Base-by-base conservation (phyloP, 1,139 yeast species). In the Candida pseudoviswanathii region DNA sequence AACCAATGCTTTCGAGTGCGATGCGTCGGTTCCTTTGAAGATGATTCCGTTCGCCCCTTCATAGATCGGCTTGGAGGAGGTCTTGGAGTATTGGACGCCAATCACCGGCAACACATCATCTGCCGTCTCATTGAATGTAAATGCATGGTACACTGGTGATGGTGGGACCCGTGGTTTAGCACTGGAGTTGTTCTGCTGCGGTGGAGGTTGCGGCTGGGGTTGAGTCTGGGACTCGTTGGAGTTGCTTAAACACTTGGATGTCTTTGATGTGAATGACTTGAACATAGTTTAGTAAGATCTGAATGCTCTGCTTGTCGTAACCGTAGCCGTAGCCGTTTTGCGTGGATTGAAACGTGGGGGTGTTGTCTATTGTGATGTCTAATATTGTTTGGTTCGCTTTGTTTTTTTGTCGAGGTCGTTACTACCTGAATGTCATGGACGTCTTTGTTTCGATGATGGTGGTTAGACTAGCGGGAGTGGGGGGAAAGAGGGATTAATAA, bases 11-110 rank as follows among this genome's bases (percentile, higher is more conserved):
- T 56, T 46, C 5, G 57, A 52, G 22, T 58, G 61, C 1, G 50
- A 4, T 31, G 61, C 58, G 46, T 65, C 65, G 2, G 65, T 53
- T 10, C 74, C 78, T 49, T 70, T 71, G 45, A 60, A 61, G 2
- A 76, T 64, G 16, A 68, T 60, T 3, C 80, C 81, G 54, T 75
- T 75, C 6, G 78, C 78, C 3, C 80, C 79, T 55, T 76, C 80
- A 54, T 70, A 75, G 16, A 76, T 56, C 7, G 77, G 71, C 41
- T 58, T 63, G 32, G 64, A 59, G 29, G 63, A 54, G 6, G 63
- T 41, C 48, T 62, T 66, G 36, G 56, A 46, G 58, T 68, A 70
- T 32, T 66, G 65, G 3, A 42, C 40, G 5, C 58, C 62, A 44
- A 41, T 48, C 48, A 46, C 51, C 25, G 58, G 56, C 33, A 50